These are phyloP conservation scores for Oropetium thomaeum DNA, from an alignment of 176 grass and related monocot species.

Conservation along the genomic window DNA sequence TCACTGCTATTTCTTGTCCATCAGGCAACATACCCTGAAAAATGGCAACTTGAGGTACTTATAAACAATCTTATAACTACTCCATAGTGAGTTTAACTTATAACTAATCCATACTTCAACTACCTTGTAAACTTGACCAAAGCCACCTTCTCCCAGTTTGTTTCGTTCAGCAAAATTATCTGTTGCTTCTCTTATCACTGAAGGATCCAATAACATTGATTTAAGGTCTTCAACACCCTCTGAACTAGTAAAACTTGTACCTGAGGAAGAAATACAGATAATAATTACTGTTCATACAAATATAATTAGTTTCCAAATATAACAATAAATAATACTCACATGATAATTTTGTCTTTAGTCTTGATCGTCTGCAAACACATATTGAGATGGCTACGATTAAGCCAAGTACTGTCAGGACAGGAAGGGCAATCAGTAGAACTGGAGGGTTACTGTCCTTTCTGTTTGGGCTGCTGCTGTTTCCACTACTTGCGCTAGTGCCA, in stretches of 20 bases:
- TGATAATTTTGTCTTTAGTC: not conserved
- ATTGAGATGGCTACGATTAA: constrained; percentile 21
- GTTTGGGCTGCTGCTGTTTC: not conserved
- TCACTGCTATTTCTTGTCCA: constrained; percentile 47
- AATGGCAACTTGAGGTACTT: not conserved
- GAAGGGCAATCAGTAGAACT: constrained; percentile 15
- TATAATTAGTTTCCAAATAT: too few relatives aligned
- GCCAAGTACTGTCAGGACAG: constrained; percentile 2
- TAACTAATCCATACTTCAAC: not conserved
- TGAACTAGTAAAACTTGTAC: not conserved
- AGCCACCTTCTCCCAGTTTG: constrained; percentile 68
- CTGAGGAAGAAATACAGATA: not conserved
- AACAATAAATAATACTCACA: constrained; percentile 15
- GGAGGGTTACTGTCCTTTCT: not conserved
- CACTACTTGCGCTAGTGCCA: not conserved
- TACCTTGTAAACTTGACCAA: constrained; percentile 69
- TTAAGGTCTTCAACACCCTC: constrained; percentile 34
- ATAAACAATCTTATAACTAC: constrained; percentile 6
- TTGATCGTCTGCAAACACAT: constrained; percentile 32
- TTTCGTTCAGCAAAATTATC: constrained; percentile 42
- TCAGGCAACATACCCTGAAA: constrained; percentile 36
- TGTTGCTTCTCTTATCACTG: constrained; percentile 33
- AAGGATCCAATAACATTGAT: constrained; percentile 28
- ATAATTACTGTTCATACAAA: too few relatives aligned
- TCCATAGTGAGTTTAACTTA: not conserved